Conservation (phyloP, 345 rosid genomes). For the Pistacia atlantica region DNA sequence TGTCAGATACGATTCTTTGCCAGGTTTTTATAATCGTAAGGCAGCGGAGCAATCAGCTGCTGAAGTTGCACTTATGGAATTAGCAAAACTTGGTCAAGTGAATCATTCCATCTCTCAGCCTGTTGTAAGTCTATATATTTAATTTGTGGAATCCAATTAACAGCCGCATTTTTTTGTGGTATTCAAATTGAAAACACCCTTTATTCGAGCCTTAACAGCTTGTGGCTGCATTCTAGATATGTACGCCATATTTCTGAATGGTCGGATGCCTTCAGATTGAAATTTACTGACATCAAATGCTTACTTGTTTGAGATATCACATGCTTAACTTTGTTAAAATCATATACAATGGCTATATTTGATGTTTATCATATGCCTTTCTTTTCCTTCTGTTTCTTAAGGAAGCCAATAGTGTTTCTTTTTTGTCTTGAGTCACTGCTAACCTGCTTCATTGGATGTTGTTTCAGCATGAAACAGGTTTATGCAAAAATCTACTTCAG, state of each 20-base stretch:
- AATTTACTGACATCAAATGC: no score
- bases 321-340: no score
- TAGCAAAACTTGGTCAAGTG: conserved; percentile 62
- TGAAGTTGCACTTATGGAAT: conserved; percentile 76
- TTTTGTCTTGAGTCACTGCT: background rate
- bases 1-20: conserved; percentile 71
- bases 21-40: conserved; percentile 87
- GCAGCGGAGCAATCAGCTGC: conserved; percentile 99
- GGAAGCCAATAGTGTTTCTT: background rate
- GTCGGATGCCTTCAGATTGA: background rate
- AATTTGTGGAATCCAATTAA: background rate
- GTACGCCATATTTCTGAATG: no score
- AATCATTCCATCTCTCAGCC: conserved; percentile 61
- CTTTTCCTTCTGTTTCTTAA: background rate
- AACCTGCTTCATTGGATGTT: conserved; percentile 19
- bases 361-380: no score
- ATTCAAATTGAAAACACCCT: background rate
- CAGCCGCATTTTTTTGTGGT: background rate
- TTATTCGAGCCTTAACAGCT: background rate
- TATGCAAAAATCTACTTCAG: conserved; percentile 89
- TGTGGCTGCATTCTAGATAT: background rate
- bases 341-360: no score
- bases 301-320: no score
- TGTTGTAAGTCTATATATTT: conserved; percentile 55
- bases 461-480: conserved; percentile 77